phyloP scores from a whole-genome alignment of 2,329 filamentous ascomycete genomes.

The Cytospora paraplurivora region DNA sequence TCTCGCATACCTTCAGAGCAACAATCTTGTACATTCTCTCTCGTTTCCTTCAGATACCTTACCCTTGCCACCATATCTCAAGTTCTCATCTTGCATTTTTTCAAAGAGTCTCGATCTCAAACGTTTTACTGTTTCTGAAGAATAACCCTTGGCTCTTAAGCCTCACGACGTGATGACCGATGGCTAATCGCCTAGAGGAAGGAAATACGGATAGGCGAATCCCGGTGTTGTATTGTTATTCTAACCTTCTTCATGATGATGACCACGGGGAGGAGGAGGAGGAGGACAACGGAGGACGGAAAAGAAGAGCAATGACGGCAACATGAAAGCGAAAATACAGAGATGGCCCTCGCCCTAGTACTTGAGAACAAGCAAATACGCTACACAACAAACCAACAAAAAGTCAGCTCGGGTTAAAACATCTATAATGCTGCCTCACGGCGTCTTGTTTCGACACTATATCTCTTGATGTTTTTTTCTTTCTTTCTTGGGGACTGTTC shows the following conservation, averaged over 20 bases:
- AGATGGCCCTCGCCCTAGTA: constrained; percentile 4
- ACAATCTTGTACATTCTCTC: constrained; percentile 19
- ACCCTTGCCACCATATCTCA: background rate
- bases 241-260: constrained; percentile 23
- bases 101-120: background rate
- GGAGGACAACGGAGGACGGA: background rate
- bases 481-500: background rate
- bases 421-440: constrained; percentile 51
- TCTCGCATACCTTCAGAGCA: background rate
- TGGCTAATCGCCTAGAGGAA: constrained; percentile 11
- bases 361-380: constrained; percentile 18
- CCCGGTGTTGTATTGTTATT: constrained; percentile 22
- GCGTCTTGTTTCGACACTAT: constrained; percentile 39
- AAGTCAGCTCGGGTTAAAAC: constrained; percentile 30
- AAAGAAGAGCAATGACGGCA: constrained; percentile 18
- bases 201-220: constrained; percentile 8
- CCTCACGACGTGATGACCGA: constrained; percentile 23
- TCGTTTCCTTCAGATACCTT: constrained; percentile 5
- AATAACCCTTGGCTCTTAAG: constrained; percentile 10
- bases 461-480: constrained; percentile 2
- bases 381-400: constrained; percentile 21
- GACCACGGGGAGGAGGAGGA: constrained; percentile 20
- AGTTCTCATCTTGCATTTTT: constrained; percentile 6
- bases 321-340: constrained; percentile 19
- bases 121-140: background rate